Base-by-base conservation (phyloP, 129 eudicot genomes). In the Ambrosia artemisiifolia region DNA sequence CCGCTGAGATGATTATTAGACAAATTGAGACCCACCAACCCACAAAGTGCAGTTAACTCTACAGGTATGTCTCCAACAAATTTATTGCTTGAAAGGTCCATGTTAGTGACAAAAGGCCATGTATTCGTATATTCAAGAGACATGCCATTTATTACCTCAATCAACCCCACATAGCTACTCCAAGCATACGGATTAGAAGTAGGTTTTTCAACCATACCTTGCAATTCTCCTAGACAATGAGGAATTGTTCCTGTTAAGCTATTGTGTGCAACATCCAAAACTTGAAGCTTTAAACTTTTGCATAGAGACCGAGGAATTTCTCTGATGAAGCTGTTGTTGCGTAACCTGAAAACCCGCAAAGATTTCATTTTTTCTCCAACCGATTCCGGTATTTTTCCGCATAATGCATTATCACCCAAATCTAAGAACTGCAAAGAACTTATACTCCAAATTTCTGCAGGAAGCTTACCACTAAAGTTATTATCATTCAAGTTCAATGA, bases 401-500 rank as follows among this genome's bases (percentile, higher is more conserved):
- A 38, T 1, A 80, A 63, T 43, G 10, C 32, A 28, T 80, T 80
- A 5, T 63, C 51, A 4, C 67, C 80, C 42, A 80, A 49, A 43
- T 80, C 81, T 11, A 80, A 49, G 10, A 49, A 19, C 1, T 0
- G 0, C 51, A 80, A 70, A 0, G 0, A 2, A 12, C 64, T 30
- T 42, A 71, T 53, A 24, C 63, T 61, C 35, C 69, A 35, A 33
- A 57, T 7, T 40, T 5, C 56, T 5, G 8, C 5, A 56, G 80
- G 43, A 30, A 76, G 53, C 48, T 56, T 43, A 44, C 75, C 80
- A 32, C 60, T 60, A 57, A 76, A 65, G 19, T 67, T 76, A 43
- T 67, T 75, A 3, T 28, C 40, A 11, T 53, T 42, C 74, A 75
- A 56, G 7, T 11, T 56, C 44, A 75, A 47, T 4, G 3, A 17